Evolutionary conservation across 163 green algal genomes (phyloP).

Genomic region (Picocystis sp.): DNA sequence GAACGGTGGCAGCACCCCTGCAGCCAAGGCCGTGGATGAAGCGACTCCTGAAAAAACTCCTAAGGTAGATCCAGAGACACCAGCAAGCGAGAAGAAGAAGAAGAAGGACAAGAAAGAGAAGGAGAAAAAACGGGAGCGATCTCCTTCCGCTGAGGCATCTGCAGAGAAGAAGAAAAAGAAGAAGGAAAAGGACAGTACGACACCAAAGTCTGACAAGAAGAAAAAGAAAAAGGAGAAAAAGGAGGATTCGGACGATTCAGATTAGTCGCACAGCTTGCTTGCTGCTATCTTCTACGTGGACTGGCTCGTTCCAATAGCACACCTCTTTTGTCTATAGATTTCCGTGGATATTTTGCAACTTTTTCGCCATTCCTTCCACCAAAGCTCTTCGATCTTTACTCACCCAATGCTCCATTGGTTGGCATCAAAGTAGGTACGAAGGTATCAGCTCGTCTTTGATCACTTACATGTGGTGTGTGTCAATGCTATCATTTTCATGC

Average conservation of each 20-base stretch:
- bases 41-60: not conserved
- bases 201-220: conserved; percentile 11
- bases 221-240: conserved; percentile 18
- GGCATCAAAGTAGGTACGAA: too few species aligned
- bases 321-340: too few species aligned
- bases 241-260: conserved; percentile 7
- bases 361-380: too few species aligned
- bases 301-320: too few species aligned
- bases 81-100: conserved; percentile 14
- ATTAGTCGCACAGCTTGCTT: not conserved
- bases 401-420: too few species aligned
- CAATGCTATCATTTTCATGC: too few species aligned
- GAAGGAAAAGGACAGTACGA: conserved; percentile 10
- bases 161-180: conserved; percentile 21
- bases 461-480: too few species aligned
- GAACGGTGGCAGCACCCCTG: not conserved
- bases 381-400: too few species aligned
- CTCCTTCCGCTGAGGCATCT: not conserved
- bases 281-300: too few species aligned
- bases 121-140: conserved; percentile 2
- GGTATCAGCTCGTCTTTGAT: too few species aligned
- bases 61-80: conserved; percentile 13
- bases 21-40: not conserved
- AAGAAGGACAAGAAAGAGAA: conserved; percentile 7
- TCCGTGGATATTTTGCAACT: too few species aligned